These are phyloP conservation scores for Backusella morwellensis DNA, from an alignment of 192 early-diverging fungal genomes.

Conservation along the genomic window DNA sequence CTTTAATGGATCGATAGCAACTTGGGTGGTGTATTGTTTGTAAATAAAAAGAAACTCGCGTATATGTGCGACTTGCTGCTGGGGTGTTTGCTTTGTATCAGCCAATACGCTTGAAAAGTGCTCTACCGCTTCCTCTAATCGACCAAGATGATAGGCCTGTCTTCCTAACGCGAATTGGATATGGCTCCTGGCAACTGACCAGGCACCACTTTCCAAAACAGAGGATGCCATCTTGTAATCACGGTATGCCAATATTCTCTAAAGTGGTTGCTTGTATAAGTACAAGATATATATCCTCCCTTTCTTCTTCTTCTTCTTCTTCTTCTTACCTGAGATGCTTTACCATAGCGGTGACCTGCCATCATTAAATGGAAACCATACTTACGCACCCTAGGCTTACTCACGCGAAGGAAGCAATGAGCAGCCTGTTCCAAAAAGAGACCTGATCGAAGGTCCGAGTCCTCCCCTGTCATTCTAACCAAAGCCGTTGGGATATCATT, in stretches of 20 bases:
- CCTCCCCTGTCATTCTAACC: slow-evolving; percentile 73
- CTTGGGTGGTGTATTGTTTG: slow-evolving; percentile 47
- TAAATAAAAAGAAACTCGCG: slow-evolving; percentile 79
- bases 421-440: slow-evolving; percentile 91
- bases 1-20: slow-evolving; percentile 44
- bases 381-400: slow-evolving; percentile 76
- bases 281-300: not conserved
- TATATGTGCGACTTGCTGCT: slow-evolving; percentile 67
- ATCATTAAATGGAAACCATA: slow-evolving; percentile 90
- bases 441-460: slow-evolving; percentile 73
- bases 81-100: slow-evolving; percentile 58
- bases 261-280: not conserved
- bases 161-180: slow-evolving; percentile 85
- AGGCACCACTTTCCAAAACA: slow-evolving; percentile 58
- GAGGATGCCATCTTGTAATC: slow-evolving; percentile 67
- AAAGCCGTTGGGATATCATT: slow-evolving; percentile 67
- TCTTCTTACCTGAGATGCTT: slow-evolving; percentile 65
- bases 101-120: slow-evolving; percentile 80
- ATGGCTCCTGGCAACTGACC: slow-evolving; percentile 86
- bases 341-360: slow-evolving; percentile 80
- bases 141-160: slow-evolving; percentile 73
- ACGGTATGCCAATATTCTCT: slow-evolving; percentile 74
- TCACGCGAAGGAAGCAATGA: slow-evolving; percentile 64
- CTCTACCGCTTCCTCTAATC: slow-evolving; percentile 69
- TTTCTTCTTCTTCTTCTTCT: not conserved